These are phyloP conservation scores for Dipsacomyces acuminosporus DNA, from an alignment of 371 early-diverging fungal species.

Conservation along the genomic window DNA sequence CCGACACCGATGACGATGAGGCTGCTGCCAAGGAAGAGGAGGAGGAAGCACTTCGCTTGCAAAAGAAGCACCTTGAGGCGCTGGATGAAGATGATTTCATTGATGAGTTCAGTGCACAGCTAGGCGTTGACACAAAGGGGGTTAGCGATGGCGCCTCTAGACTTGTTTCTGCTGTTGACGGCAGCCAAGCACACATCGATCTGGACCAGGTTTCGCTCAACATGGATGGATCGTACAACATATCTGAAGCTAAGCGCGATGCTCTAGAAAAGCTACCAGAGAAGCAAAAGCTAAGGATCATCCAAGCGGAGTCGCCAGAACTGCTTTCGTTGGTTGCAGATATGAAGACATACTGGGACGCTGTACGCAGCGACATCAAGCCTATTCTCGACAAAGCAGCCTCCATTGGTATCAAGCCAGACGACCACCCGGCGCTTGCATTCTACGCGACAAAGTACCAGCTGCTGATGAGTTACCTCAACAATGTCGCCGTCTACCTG, in stretches of 20 bases:
- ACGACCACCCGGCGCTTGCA: conserved; percentile 47
- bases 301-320: conserved; percentile 79
- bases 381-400: conserved; percentile 29
- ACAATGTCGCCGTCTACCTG: conserved; percentile 86
- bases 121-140: conserved; percentile 23
- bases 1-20: conserved; percentile 63
- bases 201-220: conserved; percentile 28
- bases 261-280: conserved; percentile 51
- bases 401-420: conserved; percentile 39
- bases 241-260: conserved; percentile 29
- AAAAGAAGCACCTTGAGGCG: conserved; percentile 66
- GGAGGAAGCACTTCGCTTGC: conserved; percentile 82
- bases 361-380: conserved; percentile 18
- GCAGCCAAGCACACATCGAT: conserved; percentile 25
- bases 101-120: conserved; percentile 56
- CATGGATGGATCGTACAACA: conserved; percentile 17
- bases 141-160: conserved; percentile 22
- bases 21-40: conserved; percentile 74
- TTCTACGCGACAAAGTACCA: conserved; percentile 52
- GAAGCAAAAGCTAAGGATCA: conserved; percentile 62
- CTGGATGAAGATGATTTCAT: conserved; percentile 90
- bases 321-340: conserved; percentile 63
- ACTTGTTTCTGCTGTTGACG: conserved; percentile 23
- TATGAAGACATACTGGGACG: conserved; percentile 16
- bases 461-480: conserved; percentile 68